Percentiles rank a stretch among this genome's conserved stretches.
These are phyloP conservation scores for Ensete ventricosum DNA, from an alignment of 176 grass and related monocot genomes.

Conservation along the genomic window DNA sequence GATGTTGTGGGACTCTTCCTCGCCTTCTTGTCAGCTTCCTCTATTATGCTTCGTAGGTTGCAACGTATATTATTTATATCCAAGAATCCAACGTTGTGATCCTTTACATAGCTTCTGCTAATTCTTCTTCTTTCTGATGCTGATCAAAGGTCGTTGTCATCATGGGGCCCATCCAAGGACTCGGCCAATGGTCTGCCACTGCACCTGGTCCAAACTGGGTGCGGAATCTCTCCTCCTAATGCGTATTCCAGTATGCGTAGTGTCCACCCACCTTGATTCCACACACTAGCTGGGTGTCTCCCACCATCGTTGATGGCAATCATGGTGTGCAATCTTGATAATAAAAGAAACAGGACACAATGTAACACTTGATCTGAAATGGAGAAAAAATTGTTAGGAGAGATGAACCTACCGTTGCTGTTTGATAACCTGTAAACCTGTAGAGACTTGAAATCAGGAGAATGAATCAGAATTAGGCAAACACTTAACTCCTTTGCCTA, in stretches of 20 bases:
- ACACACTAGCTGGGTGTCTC: neutral
- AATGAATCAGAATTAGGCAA: too few relatives aligned
- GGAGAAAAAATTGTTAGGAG: too few relatives aligned
- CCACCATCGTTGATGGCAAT: neutral
- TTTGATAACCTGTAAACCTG: too few relatives aligned
- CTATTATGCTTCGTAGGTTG: too few relatives aligned
- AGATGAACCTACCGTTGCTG: too few relatives aligned
- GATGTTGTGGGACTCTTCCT: neutral
- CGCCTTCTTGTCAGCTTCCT: too few relatives aligned
- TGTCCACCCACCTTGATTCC: neutral
- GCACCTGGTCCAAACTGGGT: neutral
- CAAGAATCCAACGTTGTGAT: neutral
- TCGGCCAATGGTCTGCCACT: neutral
- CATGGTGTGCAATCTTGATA: too few relatives aligned
- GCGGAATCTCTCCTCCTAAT: neutral
- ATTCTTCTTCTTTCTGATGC: neutral
- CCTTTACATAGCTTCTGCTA: neutral
- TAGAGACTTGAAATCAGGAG: too few relatives aligned
- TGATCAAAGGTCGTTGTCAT: neutral
- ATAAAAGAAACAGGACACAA: too few relatives aligned
- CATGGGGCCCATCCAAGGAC: neutral
- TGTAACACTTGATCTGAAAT: too few relatives aligned
- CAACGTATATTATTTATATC: too few relatives aligned
- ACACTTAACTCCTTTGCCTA: too few relatives aligned
- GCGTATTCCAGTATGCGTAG: neutral